Conservation (phyloP, 2,329 filamentous ascomycete species). For the Emergomyces orientalis region DNA sequence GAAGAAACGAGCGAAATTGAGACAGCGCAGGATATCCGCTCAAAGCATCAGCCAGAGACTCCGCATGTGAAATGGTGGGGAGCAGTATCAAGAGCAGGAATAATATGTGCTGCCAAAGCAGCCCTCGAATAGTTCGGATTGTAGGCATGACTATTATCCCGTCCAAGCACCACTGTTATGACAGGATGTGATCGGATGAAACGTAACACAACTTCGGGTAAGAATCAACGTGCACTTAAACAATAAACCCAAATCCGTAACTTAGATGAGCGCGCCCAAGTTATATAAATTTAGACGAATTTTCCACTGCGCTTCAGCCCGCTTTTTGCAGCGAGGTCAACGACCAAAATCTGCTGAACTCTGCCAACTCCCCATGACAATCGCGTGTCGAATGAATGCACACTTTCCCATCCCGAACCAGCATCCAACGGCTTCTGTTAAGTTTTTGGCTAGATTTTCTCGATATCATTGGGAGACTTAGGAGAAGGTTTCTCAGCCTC, state of each 20-base stretch:
- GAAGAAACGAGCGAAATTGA: not conserved
- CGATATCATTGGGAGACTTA: not conserved
- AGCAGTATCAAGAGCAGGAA: not conserved
- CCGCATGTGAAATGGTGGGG: not conserved
- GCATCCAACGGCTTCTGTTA: not conserved
- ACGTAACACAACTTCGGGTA: not conserved
- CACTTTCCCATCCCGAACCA: not conserved
- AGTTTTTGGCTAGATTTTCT: not conserved
- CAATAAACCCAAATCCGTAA: not conserved
- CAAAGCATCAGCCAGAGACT: not conserved
- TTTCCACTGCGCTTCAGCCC: no score
- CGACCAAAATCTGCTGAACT: not conserved
- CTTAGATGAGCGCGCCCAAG: not conserved
- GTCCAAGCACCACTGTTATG: not conserved
- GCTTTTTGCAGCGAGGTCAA: no score
- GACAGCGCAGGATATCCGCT: constrained; percentile 3
- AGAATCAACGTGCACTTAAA: not conserved
- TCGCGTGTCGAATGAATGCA: not conserved
- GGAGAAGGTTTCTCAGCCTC: not conserved
- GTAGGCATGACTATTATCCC: not conserved
- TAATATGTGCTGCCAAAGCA: not conserved
- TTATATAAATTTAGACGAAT: not conserved
- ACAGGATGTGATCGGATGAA: not conserved
- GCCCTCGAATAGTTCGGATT: constrained; percentile 6
- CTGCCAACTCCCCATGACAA: not conserved